These are phyloP conservation scores for Trichoderma breve DNA, from an alignment of 2,329 filamentous ascomycete species.

Conservation along the genomic window DNA sequence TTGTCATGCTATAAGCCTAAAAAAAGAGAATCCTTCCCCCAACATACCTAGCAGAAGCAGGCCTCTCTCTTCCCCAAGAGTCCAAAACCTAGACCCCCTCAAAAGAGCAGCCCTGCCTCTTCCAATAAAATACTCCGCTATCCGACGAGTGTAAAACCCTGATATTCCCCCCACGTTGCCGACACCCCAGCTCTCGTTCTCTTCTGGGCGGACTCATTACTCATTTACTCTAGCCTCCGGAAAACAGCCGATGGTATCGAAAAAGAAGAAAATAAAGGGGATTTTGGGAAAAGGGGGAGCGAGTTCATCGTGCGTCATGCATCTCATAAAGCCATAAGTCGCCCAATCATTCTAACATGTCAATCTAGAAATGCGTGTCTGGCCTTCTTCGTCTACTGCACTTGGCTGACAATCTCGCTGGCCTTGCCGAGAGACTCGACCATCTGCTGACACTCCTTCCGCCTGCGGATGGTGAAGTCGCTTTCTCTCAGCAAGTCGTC, in stretches of 20 bases:
- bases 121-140: conserved; percentile 16
- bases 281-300: neutral
- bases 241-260: conserved; percentile 40
- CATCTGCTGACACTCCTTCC: conserved; percentile 99
- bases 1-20: conserved; percentile 23
- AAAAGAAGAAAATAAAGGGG: conserved; percentile 28
- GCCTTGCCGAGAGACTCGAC: conserved; percentile 88
- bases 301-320: conserved; percentile 18
- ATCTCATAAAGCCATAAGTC: conserved; percentile 19
- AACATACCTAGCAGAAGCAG: neutral
- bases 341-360: conserved; percentile 11
- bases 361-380: conserved; percentile 15
- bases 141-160: conserved; percentile 15
- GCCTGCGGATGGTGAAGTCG: conserved; percentile 89
- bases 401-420: conserved; percentile 90
- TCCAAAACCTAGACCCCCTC: neutral
- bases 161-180: conserved; percentile 11
- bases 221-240: conserved; percentile 37
- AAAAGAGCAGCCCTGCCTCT: neutral
- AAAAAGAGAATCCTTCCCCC: conserved; percentile 9
- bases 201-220: conserved; percentile 29
- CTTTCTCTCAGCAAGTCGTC: conserved; percentile 97
- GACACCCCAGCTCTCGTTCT: conserved; percentile 23
- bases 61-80: neutral
- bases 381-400: conserved; percentile 47